These are phyloP conservation scores for Persicaria tinctoria DNA, from an alignment of 148 eudicot genomes.

Conservation along the genomic window DNA sequence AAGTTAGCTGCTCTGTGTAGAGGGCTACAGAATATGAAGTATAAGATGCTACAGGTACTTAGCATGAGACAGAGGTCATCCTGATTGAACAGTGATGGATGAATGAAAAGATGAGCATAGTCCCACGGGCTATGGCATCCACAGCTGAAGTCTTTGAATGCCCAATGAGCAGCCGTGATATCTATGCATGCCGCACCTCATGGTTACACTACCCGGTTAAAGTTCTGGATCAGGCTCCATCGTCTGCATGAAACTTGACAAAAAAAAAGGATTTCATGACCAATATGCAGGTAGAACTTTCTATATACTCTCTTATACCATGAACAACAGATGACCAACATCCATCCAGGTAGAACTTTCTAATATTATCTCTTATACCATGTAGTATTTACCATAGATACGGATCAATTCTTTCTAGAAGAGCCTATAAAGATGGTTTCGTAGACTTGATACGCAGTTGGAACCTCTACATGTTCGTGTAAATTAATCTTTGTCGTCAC, in stretches of 20 bases:
- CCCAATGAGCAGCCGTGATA: too few species aligned
- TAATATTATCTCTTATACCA: not conserved
- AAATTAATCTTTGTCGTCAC: not conserved
- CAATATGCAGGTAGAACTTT: not conserved
- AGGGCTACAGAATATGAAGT: too few species aligned
- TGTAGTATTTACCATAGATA: slow-evolving; percentile 3
- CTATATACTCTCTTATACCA: not conserved
- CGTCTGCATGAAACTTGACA: too few species aligned
- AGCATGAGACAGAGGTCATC: not conserved
- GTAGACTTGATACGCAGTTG: not conserved
- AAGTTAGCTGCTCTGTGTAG: not conserved
- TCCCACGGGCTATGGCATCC: too few species aligned
- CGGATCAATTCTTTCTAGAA: slow-evolving; percentile 6
- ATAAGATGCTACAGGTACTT: too few species aligned
- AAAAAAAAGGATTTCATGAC: not conserved
- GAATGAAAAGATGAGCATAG: not conserved
- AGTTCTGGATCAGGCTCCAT: not conserved
- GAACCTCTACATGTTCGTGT: not conserved
- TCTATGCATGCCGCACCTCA: too few species aligned
- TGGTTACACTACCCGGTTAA: not conserved
- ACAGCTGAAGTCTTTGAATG: too few species aligned
- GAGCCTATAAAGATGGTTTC: not conserved
- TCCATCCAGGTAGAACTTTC: slow-evolving; percentile 4
- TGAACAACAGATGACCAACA: not conserved
- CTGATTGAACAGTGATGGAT: slow-evolving; percentile 9